Conservation (phyloP, 2,329 filamentous ascomycete species). For the Ascochyta viciae-villosae region DNA sequence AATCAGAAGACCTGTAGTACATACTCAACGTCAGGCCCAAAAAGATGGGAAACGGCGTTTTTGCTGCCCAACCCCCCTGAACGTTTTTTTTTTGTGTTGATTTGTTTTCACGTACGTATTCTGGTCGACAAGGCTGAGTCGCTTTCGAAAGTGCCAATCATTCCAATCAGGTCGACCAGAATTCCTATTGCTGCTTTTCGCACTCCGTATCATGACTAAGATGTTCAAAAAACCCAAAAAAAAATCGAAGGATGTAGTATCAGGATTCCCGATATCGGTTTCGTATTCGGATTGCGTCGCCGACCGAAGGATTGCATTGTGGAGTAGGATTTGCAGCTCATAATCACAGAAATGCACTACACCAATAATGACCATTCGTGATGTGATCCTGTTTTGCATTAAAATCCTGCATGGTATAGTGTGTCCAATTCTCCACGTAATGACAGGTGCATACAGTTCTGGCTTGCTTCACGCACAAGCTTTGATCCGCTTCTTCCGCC, state of each 20-base stretch:
- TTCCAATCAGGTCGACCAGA: too few species aligned
- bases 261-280: neutral
- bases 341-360: neutral
- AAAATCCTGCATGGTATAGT: neutral
- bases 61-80: neutral
- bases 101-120: neutral
- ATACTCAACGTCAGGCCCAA: neutral
- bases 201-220: neutral
- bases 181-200: neutral
- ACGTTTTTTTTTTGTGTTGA: neutral
- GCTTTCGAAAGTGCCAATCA: too few species aligned
- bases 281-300: neutral
- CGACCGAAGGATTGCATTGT: neutral
- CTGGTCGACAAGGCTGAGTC: neutral
- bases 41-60: neutral
- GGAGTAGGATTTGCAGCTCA: neutral
- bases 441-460: neutral
- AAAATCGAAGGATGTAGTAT: conserved; percentile 3
- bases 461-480: neutral
- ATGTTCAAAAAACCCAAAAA: neutral
- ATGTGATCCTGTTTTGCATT: too few species aligned
- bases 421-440: neutral
- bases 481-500: neutral
- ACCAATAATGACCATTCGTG: too few species aligned
- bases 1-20: neutral